Base-by-base conservation (phyloP, 2,329 filamentous ascomycete genomes). In the Ploettnerulaceae sp. region DNA sequence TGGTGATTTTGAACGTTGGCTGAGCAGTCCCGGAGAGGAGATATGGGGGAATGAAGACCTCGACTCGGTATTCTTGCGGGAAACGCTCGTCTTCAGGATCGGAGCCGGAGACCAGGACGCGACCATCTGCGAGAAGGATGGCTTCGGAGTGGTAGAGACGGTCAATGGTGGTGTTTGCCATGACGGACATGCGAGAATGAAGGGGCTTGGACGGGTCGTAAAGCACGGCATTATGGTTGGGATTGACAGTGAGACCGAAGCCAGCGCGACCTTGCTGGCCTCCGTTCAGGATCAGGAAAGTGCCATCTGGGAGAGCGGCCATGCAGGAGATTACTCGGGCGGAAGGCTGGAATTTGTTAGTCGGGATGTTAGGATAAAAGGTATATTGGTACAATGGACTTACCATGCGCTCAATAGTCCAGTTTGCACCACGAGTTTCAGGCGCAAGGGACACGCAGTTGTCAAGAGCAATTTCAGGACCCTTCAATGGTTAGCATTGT, bases 331-430 rank as follows among this genome's bases (percentile, higher is more conserved):
- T 75, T 42, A 84, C 80, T 39, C 81, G 76, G 51, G 71, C 71
- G 1, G 78, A 82, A 3, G 81, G 76, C 81, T n/a, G n/a, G n/a
- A n/a, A n/a, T n/a, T n/a, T n/a, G n/a, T n/a, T n/a, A n/a, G n/a
- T n/a, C n/a, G n/a, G n/a, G n/a, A n/a, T n/a, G n/a, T n/a, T n/a
- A n/a, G n/a, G n/a, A n/a, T n/a, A n/a, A n/a, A n/a, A n/a, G n/a
- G n/a, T n/a, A n/a, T n/a, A n/a, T n/a, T n/a, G n/a, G n/a, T n/a
- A n/a, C n/a, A n/a, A n/a, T n/a, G n/a, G n/a, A n/a, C n/a, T n/a
- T n/a, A n/a, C n/a, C n/a, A 85, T 84, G 34, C 80, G 74, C 65
- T 85, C 81, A 28, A 85, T 69, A 0, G 70, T 72, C 81, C 82
- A 86, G 14, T 72, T 62, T 0, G 79, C 68, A 4, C 71, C 66